Percentiles rank a stretch among this genome's conserved stretches.
Evolutionary conservation across 1,284 basidiomycete genomes (phyloP).

Genomic region (Fomitopsis schrenkii): DNA sequence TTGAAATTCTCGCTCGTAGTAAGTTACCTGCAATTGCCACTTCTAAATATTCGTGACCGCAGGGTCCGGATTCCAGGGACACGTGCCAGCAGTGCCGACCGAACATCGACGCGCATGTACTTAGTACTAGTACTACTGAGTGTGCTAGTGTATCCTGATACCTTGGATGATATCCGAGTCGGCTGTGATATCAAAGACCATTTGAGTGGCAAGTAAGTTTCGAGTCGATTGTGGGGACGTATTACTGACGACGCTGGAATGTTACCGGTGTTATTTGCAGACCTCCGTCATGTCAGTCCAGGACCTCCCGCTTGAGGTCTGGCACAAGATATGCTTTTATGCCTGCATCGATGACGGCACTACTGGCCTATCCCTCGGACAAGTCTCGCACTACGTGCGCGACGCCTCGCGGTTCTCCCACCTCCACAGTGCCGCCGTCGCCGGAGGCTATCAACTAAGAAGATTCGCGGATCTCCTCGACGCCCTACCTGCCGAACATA

Average conservation of each 20-base stretch:
- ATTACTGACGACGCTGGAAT: neutral
- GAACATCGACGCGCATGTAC: too few species aligned
- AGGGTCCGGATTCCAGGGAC: too few species aligned
- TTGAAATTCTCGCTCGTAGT: too few species aligned
- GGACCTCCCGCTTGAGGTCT: neutral
- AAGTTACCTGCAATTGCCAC: too few species aligned
- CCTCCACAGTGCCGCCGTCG: neutral
- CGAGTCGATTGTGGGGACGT: too few species aligned
- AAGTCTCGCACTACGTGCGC: conserved; percentile 4
- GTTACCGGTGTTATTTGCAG: neutral
- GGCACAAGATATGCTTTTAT: neutral
- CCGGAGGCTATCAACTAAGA: neutral
- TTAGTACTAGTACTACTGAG: too few species aligned
- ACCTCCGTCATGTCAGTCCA: neutral
- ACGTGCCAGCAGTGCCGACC: too few species aligned
- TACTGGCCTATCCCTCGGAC: conserved; percentile 1
- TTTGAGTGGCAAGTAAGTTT: too few species aligned
- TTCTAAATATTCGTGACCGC: too few species aligned
- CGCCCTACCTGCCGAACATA: neutral
- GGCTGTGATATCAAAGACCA: too few species aligned
- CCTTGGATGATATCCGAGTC: too few species aligned
- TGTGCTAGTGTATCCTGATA: too few species aligned
- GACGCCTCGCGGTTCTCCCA: neutral
- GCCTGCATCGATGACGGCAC: conserved; percentile 4
- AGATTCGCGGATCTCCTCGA: conserved; percentile 1